These are phyloP conservation scores for Kuraishia borneana DNA, from an alignment of 805 yeast species.

Conservation along the genomic window DNA sequence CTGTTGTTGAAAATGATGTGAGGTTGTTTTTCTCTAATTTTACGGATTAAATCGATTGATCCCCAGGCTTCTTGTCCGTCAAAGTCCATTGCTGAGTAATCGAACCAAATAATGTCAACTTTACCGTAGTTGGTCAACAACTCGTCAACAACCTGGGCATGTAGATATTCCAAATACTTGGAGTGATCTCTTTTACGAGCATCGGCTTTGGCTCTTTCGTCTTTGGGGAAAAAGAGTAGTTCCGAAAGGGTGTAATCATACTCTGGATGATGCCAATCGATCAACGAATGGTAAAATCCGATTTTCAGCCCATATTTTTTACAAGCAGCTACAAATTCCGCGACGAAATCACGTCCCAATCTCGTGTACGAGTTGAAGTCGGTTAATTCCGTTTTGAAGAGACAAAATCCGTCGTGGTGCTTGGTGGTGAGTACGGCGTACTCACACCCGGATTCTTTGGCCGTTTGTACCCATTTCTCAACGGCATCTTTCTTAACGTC, in stretches of 20 bases:
- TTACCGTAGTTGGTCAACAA: slow-evolving; percentile 3
- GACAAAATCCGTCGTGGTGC: slow-evolving; percentile 5
- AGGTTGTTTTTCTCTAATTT: slow-evolving; percentile 2
- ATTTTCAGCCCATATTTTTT: slow-evolving; percentile 3
- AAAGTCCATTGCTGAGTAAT: slow-evolving; percentile 3
- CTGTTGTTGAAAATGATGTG: slow-evolving; percentile 4
- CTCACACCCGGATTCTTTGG: slow-evolving; percentile 4
- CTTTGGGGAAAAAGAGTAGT: slow-evolving; percentile 2
- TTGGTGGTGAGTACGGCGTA: slow-evolving; percentile 4
- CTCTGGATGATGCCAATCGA: slow-evolving; percentile 5
- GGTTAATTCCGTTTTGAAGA: slow-evolving; percentile 2
- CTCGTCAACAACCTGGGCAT: slow-evolving; percentile 4
- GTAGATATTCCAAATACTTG: slow-evolving; percentile 4
- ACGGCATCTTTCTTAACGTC: background rate
- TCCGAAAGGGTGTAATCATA: slow-evolving; percentile 4
- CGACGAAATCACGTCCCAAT: slow-evolving; percentile 3
- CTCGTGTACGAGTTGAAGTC: slow-evolving; percentile 2
- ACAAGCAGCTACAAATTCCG: slow-evolving; percentile 3
- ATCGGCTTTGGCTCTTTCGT: slow-evolving; percentile 3
- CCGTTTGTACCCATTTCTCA: background rate
- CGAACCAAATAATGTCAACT: slow-evolving; percentile 5
- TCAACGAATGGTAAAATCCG: slow-evolving; percentile 4
- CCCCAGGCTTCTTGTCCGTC: slow-evolving; percentile 5
- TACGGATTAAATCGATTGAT: slow-evolving; percentile 2
- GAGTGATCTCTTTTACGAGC: slow-evolving; percentile 4